Percentiles rank a stretch among this genome's conserved stretches.
These are phyloP conservation scores for Chondrostereum purpureum DNA, from an alignment of 1,284 basidiomycete species.

Conservation along the genomic window DNA sequence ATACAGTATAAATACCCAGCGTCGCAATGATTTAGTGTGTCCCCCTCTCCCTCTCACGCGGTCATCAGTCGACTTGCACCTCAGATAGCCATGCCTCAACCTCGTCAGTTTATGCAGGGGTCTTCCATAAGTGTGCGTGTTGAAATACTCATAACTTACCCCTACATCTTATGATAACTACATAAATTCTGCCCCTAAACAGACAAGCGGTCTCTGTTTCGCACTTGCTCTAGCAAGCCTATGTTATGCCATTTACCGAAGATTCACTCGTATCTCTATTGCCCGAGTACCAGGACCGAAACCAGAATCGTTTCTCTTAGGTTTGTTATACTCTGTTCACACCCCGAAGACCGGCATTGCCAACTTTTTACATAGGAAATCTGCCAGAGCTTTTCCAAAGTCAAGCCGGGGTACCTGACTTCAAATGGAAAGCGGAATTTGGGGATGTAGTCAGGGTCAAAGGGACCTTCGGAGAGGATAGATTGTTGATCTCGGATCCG, in stretches of 20 bases:
- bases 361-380: constrained; percentile 30
- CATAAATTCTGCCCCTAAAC: no score
- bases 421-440: constrained; percentile 41
- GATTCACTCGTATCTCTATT: constrained; percentile 29
- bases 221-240: not conserved
- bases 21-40: no score
- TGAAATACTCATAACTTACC: no score
- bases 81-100: no score
- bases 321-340: constrained; percentile 21
- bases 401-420: constrained; percentile 43
- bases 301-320: constrained; percentile 34
- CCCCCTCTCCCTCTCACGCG: no score
- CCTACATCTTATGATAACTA: no score
- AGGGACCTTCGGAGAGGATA: constrained; percentile 42
- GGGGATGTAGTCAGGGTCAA: constrained; percentile 45
- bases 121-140: no score
- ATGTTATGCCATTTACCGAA: constrained; percentile 23
- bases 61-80: no score
- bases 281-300: constrained; percentile 34
- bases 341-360: not conserved
- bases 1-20: no score
- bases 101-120: no score
- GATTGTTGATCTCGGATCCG: constrained; percentile 37
- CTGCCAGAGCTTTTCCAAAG: constrained; percentile 43
- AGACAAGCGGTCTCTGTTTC: no score